A percentile compares a stretch with the other conserved stretches of the same genome.
Conservation (phyloP, 1,284 basidiomycete species). For the Boletus semigastroideus region DNA sequence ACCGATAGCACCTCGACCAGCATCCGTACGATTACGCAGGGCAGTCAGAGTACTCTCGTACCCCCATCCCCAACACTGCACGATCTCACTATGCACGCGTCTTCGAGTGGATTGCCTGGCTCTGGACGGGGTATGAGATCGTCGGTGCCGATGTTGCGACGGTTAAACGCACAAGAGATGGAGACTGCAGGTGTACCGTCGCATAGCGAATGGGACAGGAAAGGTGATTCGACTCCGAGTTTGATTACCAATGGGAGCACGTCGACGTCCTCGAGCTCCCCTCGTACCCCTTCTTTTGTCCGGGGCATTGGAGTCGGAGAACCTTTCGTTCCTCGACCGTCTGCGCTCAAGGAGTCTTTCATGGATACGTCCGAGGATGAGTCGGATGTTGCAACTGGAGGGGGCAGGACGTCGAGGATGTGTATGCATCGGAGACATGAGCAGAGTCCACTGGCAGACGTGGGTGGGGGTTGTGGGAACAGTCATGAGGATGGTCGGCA, state of each 20-base stretch:
- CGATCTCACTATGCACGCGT: slow-evolving; percentile 10
- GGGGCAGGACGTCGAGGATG: neutral
- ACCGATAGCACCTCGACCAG: slow-evolving; percentile 25
- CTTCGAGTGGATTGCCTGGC: slow-evolving; percentile 6
- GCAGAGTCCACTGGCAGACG: slow-evolving; percentile 10
- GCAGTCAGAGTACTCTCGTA: slow-evolving; percentile 25
- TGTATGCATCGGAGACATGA: slow-evolving; percentile 11
- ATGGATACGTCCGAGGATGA: slow-evolving; percentile 24
- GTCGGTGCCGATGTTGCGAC: slow-evolving; percentile 21
- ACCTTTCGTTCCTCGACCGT: slow-evolving; percentile 17
- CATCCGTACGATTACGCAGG: slow-evolving; percentile 25
- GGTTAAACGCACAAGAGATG: slow-evolving; percentile 16
- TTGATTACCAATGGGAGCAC: slow-evolving; percentile 22
- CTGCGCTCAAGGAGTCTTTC: slow-evolving; percentile 22
- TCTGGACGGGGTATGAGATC: neutral
- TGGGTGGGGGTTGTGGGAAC: neutral
- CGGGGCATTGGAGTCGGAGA: slow-evolving; percentile 5
- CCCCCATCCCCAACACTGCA: slow-evolving; percentile 1
- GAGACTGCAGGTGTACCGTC: neutral
- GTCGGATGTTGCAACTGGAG: neutral
- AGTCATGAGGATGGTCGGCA: slow-evolving; percentile 8
- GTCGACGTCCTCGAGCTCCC: slow-evolving; percentile 14
- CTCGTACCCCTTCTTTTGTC: slow-evolving; percentile 7
- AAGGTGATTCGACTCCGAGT: slow-evolving; percentile 28
- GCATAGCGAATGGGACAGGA: slow-evolving; percentile 3